These are phyloP conservation scores for Xylaria sp. DNA, from an alignment of 2,329 filamentous ascomycete genomes.

Conservation along the genomic window DNA sequence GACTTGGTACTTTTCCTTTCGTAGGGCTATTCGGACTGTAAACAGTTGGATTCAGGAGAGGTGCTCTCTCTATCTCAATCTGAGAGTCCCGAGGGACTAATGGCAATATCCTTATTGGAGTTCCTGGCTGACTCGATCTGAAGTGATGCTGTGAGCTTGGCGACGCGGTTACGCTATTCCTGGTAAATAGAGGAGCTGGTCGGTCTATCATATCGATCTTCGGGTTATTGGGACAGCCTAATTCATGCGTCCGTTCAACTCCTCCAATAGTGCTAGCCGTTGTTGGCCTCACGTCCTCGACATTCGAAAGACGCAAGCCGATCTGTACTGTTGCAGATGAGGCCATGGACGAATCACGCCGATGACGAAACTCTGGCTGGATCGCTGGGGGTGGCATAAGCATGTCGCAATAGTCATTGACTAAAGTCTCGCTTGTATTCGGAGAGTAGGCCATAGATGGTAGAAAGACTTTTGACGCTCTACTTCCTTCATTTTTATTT, in stretches of 20 bases:
- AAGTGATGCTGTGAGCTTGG: constrained; percentile 42
- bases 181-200: constrained; percentile 48
- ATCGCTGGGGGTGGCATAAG: constrained; percentile 59
- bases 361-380: constrained; percentile 56
- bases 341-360: constrained; percentile 68
- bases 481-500: constrained; percentile 44
- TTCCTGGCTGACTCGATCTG: constrained; percentile 23
- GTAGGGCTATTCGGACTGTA: constrained; percentile 59
- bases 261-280: constrained; percentile 48
- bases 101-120: constrained; percentile 49
- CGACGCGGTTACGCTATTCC: constrained; percentile 40
- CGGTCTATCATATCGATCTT: constrained; percentile 37
- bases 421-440: constrained; percentile 31
- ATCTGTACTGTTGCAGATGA: constrained; percentile 78
- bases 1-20: constrained; percentile 55
- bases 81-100: constrained; percentile 49
- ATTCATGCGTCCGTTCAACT: constrained; percentile 52
- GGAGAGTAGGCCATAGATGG: constrained; percentile 60
- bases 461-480: constrained; percentile 53
- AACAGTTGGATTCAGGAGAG: constrained; percentile 62
- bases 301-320: constrained; percentile 72
- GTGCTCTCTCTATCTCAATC: constrained; percentile 45
- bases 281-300: constrained; percentile 59
- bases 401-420: constrained; percentile 41
- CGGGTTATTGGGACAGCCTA: constrained; percentile 50